Percentiles rank a stretch among this genome's conserved stretches.
phyloP scores from a whole-genome alignment of 2,329 filamentous ascomycete genomes.

The Ambrosiella cleistominuta region DNA sequence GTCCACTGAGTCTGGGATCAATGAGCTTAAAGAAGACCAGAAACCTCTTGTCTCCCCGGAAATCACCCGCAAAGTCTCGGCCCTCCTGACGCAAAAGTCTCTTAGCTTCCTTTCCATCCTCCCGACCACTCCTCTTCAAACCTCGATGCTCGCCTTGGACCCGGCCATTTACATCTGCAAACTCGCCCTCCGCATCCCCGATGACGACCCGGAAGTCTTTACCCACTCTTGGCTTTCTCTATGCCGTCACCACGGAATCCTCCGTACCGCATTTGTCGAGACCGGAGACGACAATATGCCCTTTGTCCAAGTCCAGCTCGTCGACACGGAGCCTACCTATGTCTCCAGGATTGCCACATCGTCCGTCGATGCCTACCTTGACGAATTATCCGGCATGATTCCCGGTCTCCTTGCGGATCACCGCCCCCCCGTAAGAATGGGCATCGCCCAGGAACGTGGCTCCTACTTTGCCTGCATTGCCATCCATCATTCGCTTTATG shows the following conservation, averaged over 20 bases:
- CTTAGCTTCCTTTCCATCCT: conserved; percentile 28
- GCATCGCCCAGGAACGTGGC: conserved; percentile 21
- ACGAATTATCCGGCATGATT: no score
- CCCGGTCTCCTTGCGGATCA: conserved; percentile 25
- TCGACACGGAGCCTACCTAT: no score
- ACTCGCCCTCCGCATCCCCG: conserved; percentile 33
- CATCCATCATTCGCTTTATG: conserved; percentile 72
- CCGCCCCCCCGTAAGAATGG: conserved; percentile 29
- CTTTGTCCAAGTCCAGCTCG: conserved; percentile 34
- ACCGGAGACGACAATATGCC: no score
- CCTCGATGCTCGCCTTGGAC: conserved; percentile 40
- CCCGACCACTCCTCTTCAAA: conserved; percentile 52
- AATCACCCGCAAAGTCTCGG: not conserved
- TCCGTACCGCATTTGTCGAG: conserved; percentile 52
- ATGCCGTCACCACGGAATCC: conserved; percentile 46
- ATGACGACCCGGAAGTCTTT: no score
- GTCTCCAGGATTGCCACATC: no score
- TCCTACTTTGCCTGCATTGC: conserved; percentile 28
- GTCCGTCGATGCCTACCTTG: conserved; percentile 17
- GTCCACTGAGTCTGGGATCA: not conserved
- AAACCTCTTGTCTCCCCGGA: not conserved
- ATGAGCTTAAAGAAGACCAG: no score
- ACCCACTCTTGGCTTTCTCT: no score
- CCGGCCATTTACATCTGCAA: conserved; percentile 53
- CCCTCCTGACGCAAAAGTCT: not conserved